Evolutionary conservation across 768 basidiomycete species (phyloP).

Genomic region (Hericium alpestre): DNA sequence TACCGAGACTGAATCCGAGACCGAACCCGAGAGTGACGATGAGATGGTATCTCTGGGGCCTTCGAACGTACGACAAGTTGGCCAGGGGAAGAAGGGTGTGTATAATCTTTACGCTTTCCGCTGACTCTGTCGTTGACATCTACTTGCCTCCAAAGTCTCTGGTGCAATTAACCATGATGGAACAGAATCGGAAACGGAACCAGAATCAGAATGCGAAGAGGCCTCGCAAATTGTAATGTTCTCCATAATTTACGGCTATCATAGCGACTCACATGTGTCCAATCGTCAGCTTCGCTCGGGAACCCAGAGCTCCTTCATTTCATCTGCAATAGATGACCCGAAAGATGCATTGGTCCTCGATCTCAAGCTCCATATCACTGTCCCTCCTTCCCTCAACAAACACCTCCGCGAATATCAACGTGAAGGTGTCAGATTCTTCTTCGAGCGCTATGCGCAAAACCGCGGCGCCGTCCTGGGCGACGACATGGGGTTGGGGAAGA

Average conservation of each 20-base stretch:
- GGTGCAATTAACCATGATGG: not conserved
- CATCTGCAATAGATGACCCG: conserved; percentile 28
- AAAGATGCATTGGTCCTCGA: conserved; percentile 43
- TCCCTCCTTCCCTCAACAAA: conserved; percentile 68
- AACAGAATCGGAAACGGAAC: conserved; percentile 38
- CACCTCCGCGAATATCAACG: conserved; percentile 88
- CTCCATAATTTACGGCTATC: too few relatives aligned
- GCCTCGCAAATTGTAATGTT: not conserved
- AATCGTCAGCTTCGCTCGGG: not conserved
- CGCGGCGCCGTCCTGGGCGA: conserved; percentile 84
- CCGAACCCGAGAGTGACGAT: conserved; percentile 1
- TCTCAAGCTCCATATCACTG: conserved; percentile 30
- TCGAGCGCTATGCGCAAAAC: conserved; percentile 51
- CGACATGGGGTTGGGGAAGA: conserved; percentile 96
- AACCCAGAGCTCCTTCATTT: conserved; percentile 16
- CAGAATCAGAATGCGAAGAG: conserved; percentile 27
- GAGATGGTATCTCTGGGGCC: not conserved
- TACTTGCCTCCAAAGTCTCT: too few relatives aligned
- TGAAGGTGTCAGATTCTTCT: conserved; percentile 78
- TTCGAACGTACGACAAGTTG: not conserved
- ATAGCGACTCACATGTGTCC: not conserved
- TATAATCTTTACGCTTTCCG: too few relatives aligned
- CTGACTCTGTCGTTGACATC: too few relatives aligned
- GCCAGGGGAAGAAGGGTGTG: too few relatives aligned
- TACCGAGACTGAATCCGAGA: not conserved